Base-by-base conservation (phyloP, 441 rosid genomes). In the Gossypium schwendimanii region DNA sequence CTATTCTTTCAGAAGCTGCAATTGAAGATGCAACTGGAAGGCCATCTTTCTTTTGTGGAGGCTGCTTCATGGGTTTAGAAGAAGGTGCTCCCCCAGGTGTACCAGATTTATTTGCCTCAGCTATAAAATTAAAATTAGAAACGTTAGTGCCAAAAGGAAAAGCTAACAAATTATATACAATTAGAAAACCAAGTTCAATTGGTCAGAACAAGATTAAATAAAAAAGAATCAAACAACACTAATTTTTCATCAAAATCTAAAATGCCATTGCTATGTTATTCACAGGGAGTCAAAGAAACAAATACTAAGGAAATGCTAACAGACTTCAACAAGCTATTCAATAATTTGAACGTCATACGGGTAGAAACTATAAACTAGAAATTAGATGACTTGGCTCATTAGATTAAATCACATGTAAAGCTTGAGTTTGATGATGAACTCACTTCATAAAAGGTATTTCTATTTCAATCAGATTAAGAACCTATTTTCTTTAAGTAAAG, bases 1-100 rank as follows among this genome's bases (percentile, higher is more conserved):
- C 83, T 79, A 82, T 92, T 78, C 85, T 84, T 11, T 87, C 95
- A 78, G 96, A 79, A 79, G 80, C 86, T 63, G 84, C 87, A 80
- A 73, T 33, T 53, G 94, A 85, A 26, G 85, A 54, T 21, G 89
- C 62, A 67, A 45, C 74, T 3, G 81, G 79, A 75, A 76, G 83
- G 81, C 50, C 79, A 58, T 87, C 90, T 85, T 87, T 94, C 87
- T 86, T 94, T 17, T 73, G 88, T 33, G 84, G 63, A 26, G 87
- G 78, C 75, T 85, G 92, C 82, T 83, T 91, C 55, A 76, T 70
- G 74, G 87, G 73, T 73, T 80, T 94, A 74, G 79, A 69, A 61
- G 86, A 70, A 26, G 77, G 81, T 75, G 49, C 85, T 68, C 71
- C 80, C 70, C 86, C 70, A 12, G 75, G 80, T 66, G 76, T 78